Evolutionary conservation across 2,329 filamentous ascomycete species (phyloP).

Genomic region (Fusarium virguliforme): DNA sequence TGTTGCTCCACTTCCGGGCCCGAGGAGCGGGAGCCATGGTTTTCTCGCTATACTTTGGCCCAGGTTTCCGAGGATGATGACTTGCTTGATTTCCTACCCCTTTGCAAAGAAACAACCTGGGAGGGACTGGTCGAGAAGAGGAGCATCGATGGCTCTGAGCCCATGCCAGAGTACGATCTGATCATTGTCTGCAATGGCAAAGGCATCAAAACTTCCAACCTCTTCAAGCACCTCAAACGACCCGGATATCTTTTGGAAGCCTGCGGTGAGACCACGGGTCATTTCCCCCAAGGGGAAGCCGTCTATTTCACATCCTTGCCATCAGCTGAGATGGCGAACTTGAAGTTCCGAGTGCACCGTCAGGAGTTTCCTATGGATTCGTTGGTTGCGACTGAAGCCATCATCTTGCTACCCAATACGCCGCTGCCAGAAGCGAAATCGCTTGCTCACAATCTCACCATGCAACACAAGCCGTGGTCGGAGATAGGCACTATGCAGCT

Average conservation of each 20-base stretch:
- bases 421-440: constrained; percentile 24
- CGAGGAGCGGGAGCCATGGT: constrained; percentile 40
- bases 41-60: constrained; percentile 56
- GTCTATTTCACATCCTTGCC: constrained; percentile 13
- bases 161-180: constrained; percentile 54
- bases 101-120: constrained; percentile 34
- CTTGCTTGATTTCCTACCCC: constrained; percentile 15
- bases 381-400: constrained; percentile 11
- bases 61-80: constrained; percentile 25
- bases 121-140: constrained; percentile 53
- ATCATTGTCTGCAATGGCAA: constrained; percentile 50
- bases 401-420: constrained; percentile 41
- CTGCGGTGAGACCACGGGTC: neutral
- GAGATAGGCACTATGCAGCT: constrained; percentile 21
- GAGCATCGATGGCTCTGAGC: constrained; percentile 39
- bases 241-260: constrained; percentile 52
- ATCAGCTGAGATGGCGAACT: neutral
- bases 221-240: constrained; percentile 49
- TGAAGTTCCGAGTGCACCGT: constrained; percentile 25
- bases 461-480: constrained; percentile 8
- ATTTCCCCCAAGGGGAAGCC: neutral
- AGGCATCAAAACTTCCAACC: constrained; percentile 25
- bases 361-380: neutral
- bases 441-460: constrained; percentile 31
- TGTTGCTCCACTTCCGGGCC: constrained; percentile 34